Evolutionary conservation across 148 eudicot genomes (phyloP).

Genomic region (Simmondsia chinensis): DNA sequence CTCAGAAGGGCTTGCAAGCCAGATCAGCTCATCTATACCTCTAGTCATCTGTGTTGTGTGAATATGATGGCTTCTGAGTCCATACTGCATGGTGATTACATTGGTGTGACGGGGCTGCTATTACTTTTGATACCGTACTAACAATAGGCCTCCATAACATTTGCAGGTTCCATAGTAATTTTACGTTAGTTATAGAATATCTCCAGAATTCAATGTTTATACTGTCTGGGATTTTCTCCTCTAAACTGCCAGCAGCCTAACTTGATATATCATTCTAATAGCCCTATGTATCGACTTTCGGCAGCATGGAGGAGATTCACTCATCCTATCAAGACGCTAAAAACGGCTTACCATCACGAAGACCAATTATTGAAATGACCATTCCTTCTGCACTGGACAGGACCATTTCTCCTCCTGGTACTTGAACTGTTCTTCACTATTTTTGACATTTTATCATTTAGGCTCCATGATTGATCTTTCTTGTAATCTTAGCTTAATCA

Average conservation of each 20-base stretch:
- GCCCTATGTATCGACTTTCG: slow-evolving; percentile 2
- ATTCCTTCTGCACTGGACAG: slow-evolving; percentile 80
- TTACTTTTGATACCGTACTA: too few species aligned
- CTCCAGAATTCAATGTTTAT: not conserved
- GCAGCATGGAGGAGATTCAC: slow-evolving; percentile 86
- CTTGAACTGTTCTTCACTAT: not conserved
- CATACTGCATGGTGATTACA: too few species aligned
- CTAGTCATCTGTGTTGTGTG: too few species aligned
- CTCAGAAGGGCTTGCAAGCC: too few species aligned
- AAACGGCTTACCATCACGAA: slow-evolving; percentile 65
- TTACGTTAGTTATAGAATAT: too few species aligned
- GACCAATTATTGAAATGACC: slow-evolving; percentile 95
- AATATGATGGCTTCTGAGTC: too few species aligned
- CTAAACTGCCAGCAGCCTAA: not conserved
- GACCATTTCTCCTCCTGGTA: slow-evolving; percentile 86
- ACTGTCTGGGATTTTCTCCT: not conserved
- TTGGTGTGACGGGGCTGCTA: too few species aligned
- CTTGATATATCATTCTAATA: too few species aligned
- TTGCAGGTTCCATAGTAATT: too few species aligned
- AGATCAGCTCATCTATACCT: too few species aligned
- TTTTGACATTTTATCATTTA: not conserved
- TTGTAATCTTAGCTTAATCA: not conserved
- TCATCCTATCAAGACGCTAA: slow-evolving; percentile 62
- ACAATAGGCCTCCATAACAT: too few species aligned
- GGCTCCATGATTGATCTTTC: not conserved